A percentile compares a stretch with the other conserved stretches of the same genome.
Evolutionary conservation across 2,329 filamentous ascomycete species (phyloP).

Genomic region (Scedosporium dehoogii): DNA sequence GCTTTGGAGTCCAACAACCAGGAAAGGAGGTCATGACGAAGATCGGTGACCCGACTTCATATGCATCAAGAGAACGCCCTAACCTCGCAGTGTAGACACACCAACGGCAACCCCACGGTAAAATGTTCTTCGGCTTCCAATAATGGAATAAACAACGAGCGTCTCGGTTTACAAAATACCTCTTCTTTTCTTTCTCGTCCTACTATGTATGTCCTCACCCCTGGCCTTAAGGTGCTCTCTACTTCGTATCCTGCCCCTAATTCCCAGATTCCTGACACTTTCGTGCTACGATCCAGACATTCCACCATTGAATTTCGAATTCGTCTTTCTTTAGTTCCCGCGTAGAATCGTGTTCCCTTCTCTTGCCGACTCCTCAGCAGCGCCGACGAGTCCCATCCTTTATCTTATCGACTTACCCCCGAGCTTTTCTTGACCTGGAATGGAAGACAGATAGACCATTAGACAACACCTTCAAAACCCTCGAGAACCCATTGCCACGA

Average conservation of each 20-base stretch:
- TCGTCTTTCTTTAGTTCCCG: background rate
- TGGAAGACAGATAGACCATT: background rate
- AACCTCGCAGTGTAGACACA: no score
- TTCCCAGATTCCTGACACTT: background rate
- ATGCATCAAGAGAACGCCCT: background rate
- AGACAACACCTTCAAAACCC: background rate
- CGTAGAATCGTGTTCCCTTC: background rate
- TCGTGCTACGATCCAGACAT: background rate
- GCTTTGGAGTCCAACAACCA: background rate
- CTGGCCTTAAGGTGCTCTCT: background rate
- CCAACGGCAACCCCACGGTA: no score
- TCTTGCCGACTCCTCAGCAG: background rate
- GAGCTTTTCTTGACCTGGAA: background rate
- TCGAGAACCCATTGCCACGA: slow-evolving; percentile 19
- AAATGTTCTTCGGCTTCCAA: no score
- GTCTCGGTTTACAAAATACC: no score
- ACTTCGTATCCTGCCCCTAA: background rate
- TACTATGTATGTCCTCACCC: no score
- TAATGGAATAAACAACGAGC: no score
- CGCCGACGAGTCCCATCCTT: background rate
- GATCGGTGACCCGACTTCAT: background rate
- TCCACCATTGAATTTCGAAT: background rate
- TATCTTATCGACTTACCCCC: background rate
- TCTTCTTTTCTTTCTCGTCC: no score
- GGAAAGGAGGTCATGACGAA: background rate